These are phyloP conservation scores for Leccinum subrobustum DNA, from an alignment of 1,284 basidiomycete genomes.

Conservation along the genomic window DNA sequence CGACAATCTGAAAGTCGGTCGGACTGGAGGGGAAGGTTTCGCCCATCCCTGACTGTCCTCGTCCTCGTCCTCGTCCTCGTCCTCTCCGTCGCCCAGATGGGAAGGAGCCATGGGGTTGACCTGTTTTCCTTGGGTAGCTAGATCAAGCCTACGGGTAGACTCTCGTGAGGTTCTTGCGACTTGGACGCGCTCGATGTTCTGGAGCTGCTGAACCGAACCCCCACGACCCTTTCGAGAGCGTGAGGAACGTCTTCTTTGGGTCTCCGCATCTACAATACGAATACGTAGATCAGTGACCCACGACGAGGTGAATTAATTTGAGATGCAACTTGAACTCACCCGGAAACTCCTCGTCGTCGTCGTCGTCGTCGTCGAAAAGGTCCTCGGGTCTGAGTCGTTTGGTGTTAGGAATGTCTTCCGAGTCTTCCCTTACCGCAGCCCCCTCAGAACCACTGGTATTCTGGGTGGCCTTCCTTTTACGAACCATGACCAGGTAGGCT, in stretches of 20 bases:
- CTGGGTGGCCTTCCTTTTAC: background rate
- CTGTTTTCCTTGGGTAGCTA: background rate
- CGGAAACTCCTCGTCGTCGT: background rate
- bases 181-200: background rate
- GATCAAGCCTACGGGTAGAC: background rate
- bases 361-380: background rate
- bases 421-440: background rate
- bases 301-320: background rate
- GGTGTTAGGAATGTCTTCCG: background rate
- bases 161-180: background rate
- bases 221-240: background rate
- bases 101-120: background rate
- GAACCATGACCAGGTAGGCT: background rate
- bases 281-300: background rate
- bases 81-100: background rate
- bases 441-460: background rate
- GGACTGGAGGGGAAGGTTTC: background rate
- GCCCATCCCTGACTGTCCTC: background rate
- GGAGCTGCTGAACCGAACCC: background rate
- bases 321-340: background rate
- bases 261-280: background rate
- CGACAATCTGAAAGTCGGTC: background rate
- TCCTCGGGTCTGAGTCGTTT: background rate
- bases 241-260: background rate
- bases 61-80: background rate